Evolutionary conservation across 2,329 filamentous ascomycete species (phyloP).

Genomic region (Sarocladiaceae sp.): DNA sequence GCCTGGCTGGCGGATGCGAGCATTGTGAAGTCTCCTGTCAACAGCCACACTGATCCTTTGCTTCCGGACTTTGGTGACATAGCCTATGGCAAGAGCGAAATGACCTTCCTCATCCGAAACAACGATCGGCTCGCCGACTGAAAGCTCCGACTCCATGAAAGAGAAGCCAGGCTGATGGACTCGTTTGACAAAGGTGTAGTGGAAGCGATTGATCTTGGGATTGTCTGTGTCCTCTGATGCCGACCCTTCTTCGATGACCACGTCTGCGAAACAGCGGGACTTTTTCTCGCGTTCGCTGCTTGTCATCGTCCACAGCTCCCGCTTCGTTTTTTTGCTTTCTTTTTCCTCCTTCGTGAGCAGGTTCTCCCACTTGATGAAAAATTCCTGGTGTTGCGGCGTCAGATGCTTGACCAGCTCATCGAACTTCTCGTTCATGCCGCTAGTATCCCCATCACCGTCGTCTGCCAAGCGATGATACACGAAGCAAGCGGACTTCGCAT

Average conservation of each 20-base stretch:
- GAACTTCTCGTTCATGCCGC: constrained; percentile 76
- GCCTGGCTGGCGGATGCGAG: constrained; percentile 64
- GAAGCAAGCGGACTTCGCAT: constrained; percentile 86
- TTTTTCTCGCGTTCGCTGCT: constrained; percentile 82
- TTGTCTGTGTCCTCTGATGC: constrained; percentile 61
- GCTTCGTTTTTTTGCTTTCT: constrained; percentile 76
- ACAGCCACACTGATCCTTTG: constrained; percentile 80
- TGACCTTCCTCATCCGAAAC: constrained; percentile 92
- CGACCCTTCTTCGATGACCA: constrained; percentile 75
- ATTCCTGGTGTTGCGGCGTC: constrained; percentile 66
- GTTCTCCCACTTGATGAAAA: constrained; percentile 93
- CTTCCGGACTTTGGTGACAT: constrained; percentile 70
- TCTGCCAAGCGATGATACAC: constrained; percentile 90
- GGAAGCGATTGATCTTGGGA: constrained; percentile 84
- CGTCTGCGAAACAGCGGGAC: constrained; percentile 82
- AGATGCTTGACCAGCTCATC: constrained; percentile 73
- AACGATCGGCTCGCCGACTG: constrained; percentile 86
- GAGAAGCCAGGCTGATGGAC: constrained; percentile 59
- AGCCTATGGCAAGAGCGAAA: constrained; percentile 90
- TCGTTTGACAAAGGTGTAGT: constrained; percentile 77
- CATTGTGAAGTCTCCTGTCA: constrained; percentile 82
- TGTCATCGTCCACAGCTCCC: constrained; percentile 94
- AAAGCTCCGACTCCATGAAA: constrained; percentile 86
- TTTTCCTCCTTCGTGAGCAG: constrained; percentile 92
- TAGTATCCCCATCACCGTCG: constrained; percentile 71